phyloP scores from a whole-genome alignment of 106 monocot genomes.

The Dioscorea alata region DNA sequence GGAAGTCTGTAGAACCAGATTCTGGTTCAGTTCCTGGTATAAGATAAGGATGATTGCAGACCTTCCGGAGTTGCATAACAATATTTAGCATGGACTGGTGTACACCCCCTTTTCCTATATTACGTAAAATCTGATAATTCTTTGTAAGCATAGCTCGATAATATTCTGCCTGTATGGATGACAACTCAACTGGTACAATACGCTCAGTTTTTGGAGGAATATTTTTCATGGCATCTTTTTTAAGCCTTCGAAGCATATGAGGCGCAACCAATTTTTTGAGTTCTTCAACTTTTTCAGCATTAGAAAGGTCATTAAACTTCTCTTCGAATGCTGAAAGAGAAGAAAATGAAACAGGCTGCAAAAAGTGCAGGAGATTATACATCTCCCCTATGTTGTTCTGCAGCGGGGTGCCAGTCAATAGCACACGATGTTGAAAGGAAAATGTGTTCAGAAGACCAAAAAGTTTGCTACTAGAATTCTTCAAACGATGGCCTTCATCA shows the following conservation, averaged over 20 bases:
- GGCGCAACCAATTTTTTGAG: conserved; percentile 95
- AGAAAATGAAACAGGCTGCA: conserved; percentile 91
- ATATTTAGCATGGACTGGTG: conserved; percentile 94
- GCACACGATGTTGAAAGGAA: conserved; percentile 81
- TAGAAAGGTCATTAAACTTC: conserved; percentile 89
- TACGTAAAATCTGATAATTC: conserved; percentile 87
- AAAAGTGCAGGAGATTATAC: conserved; percentile 90
- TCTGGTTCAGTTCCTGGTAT: conserved; percentile 97
- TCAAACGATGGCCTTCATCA: conserved; percentile 93
- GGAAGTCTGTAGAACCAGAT: conserved; percentile 74
- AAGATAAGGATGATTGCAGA: conserved; percentile 99
- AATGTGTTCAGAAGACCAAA: conserved; percentile 84
- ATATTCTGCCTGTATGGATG: conserved; percentile 93
- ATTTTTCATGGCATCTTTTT: conserved; percentile 96
- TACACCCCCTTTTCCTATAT: conserved; percentile 81
- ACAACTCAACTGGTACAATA: conserved; percentile 89
- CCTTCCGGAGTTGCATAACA: conserved; percentile 95
- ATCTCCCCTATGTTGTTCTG: conserved; percentile 98
- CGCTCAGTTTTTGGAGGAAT: conserved; percentile 97
- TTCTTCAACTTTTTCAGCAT: conserved; percentile 90
- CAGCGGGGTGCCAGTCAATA: conserved; percentile 93
- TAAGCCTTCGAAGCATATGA: conserved; percentile 91
- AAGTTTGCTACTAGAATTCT: conserved; percentile 90
- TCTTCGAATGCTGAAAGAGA: conserved; percentile 88
- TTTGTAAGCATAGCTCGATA: conserved; percentile 97